Evolutionary conservation across 805 yeast genomes (phyloP).

Genomic region (Zygotorulaspora danielsina): DNA sequence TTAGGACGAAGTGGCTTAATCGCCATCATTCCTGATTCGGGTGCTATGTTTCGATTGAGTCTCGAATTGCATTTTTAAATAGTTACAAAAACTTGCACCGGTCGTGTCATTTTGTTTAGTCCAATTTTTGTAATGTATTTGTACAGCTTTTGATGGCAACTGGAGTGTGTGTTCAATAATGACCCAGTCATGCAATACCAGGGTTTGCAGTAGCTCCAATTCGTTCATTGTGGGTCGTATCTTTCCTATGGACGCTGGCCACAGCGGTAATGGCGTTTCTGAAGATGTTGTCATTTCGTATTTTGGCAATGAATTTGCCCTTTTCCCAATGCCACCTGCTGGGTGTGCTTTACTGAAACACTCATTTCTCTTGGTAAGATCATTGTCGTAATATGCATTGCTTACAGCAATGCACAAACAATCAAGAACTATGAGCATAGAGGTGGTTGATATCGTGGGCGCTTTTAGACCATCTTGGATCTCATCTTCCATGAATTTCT

Average conservation of each 20-base stretch:
- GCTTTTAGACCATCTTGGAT: conserved; percentile 76
- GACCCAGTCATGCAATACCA: conserved; percentile 16
- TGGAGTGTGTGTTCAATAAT: conserved; percentile 1
- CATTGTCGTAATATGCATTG: conserved; percentile 55
- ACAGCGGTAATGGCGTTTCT: background rate
- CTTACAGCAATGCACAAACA: conserved; percentile 70
- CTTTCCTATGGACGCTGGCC: conserved; percentile 3
- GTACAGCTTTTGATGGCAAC: conserved; percentile 6
- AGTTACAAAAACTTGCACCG: background rate
- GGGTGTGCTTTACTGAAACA: conserved; percentile 76
- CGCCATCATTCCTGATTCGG: too few relatives aligned
- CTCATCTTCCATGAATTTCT: conserved; percentile 52
- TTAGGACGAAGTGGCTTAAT: too few relatives aligned
- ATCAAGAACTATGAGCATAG: conserved; percentile 72
- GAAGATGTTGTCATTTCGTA: background rate
- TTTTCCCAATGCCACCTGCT: conserved; percentile 80
- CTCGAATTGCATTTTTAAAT: background rate
- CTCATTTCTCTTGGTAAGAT: conserved; percentile 47
- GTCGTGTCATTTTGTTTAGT: background rate
- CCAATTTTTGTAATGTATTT: conserved; percentile 4
- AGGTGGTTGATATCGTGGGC: conserved; percentile 79
- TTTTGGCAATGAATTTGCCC: conserved; percentile 4
- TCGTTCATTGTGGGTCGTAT: conserved; percentile 10
- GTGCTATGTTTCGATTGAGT: too few relatives aligned
- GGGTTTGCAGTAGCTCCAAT: conserved; percentile 13